Evolutionary conservation across 257 asterid genomes (phyloP).

Genomic region (Nicotiana tomentosiformis): DNA sequence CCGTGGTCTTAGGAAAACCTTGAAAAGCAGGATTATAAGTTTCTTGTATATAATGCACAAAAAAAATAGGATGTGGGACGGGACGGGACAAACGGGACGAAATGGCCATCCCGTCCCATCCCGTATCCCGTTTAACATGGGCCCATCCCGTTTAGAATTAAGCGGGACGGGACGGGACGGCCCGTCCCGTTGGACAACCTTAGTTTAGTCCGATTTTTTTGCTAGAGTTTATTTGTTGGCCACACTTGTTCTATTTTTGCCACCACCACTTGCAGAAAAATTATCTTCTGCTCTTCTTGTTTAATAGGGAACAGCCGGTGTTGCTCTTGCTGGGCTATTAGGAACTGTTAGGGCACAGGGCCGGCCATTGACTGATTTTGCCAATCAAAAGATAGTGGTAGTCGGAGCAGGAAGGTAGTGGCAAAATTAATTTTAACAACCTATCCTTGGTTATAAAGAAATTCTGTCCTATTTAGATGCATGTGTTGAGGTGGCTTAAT

Average conservation of each 20-base stretch:
- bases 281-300: constrained; percentile 24
- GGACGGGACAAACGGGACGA: too few relatives aligned
- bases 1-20: too few relatives aligned
- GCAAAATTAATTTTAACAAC: background rate
- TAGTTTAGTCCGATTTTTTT: background rate
- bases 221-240: background rate
- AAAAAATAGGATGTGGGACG: too few relatives aligned
- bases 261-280: constrained; percentile 12
- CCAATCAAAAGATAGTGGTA: constrained; percentile 91
- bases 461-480: background rate
- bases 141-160: too few relatives aligned
- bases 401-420: constrained; percentile 99
- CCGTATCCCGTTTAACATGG: too few relatives aligned
- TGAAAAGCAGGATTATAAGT: too few relatives aligned
- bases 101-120: too few relatives aligned
- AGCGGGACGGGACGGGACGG: too few relatives aligned
- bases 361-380: constrained; percentile 81
- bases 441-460: constrained; percentile 16
- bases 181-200: too few relatives aligned
- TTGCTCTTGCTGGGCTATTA: constrained; percentile 97
- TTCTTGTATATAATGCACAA: too few relatives aligned
- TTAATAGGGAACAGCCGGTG: constrained; percentile 97
- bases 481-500: background rate
- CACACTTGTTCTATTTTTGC: background rate
- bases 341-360: constrained; percentile 98